Conservation (phyloP, 2,329 filamentous ascomycete genomes). For the Colletotrichum siamense region DNA sequence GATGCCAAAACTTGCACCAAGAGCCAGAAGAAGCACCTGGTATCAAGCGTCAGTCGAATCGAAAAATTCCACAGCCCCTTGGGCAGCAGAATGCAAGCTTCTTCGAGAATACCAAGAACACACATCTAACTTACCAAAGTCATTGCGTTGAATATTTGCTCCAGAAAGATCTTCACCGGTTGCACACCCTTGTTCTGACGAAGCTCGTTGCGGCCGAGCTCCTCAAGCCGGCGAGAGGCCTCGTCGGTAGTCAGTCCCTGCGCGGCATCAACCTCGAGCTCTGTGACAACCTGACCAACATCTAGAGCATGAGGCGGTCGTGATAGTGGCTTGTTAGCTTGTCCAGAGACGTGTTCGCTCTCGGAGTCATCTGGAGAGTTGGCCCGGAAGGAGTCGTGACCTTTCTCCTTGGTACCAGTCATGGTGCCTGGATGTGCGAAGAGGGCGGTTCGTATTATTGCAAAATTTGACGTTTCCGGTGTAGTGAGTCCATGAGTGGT, state of each 20-base stretch:
- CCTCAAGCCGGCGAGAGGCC: constrained; percentile 57
- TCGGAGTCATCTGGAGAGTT: background rate
- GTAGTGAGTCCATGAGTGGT: background rate
- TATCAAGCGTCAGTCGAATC: background rate
- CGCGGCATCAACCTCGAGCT: constrained; percentile 60
- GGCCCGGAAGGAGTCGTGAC: background rate
- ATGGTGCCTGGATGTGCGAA: background rate
- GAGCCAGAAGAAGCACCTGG: constrained; percentile 59
- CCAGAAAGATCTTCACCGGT: constrained; percentile 66
- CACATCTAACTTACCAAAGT: constrained; percentile 55
- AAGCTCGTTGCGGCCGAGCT: constrained; percentile 69
- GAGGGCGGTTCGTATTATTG: background rate
- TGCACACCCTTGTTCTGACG: constrained; percentile 65
- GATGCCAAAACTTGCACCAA: constrained; percentile 63
- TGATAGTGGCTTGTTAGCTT: constrained; percentile 57
- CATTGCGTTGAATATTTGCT: constrained; percentile 73
- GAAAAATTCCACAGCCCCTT: background rate
- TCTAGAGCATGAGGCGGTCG: constrained; percentile 67
- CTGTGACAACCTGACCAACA: constrained; percentile 54
- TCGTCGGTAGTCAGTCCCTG: constrained; percentile 63
- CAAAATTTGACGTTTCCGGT: background rate
- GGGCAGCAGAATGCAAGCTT: background rate
- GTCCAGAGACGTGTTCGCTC: constrained; percentile 41
- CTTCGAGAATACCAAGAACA: background rate
- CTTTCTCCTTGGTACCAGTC: background rate